phyloP scores from a whole-genome alignment of 2,329 filamentous ascomycete species.

The Proliferodiscus dingleyae region DNA sequence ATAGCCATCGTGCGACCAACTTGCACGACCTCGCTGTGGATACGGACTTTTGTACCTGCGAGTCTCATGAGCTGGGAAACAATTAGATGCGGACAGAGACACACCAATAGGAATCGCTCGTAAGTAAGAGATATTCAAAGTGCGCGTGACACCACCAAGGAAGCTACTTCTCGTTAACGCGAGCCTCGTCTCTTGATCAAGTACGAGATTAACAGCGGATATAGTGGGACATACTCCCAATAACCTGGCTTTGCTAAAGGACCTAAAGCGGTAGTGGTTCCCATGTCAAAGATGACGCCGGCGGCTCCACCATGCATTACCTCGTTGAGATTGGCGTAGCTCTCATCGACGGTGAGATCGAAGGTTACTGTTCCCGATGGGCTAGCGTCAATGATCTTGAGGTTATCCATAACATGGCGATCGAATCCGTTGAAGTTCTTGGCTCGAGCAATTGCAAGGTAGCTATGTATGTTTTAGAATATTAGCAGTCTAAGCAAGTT shows the following conservation, averaged over 20 bases:
- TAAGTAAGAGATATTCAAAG: slow-evolving; percentile 47
- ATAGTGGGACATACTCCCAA: slow-evolving; percentile 38
- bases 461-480: no score
- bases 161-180: slow-evolving; percentile 30
- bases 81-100: slow-evolving; percentile 3
- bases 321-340: slow-evolving; percentile 42
- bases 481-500: no score
- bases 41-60: slow-evolving; percentile 37
- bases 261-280: slow-evolving; percentile 45
- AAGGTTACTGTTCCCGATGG: slow-evolving; percentile 35
- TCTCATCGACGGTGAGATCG: slow-evolving; percentile 38
- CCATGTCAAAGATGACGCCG: slow-evolving; percentile 51
- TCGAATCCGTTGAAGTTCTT: slow-evolving; percentile 21
- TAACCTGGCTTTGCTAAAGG: slow-evolving; percentile 43
- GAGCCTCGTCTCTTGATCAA: neutral
- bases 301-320: slow-evolving; percentile 51
- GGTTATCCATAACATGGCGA: slow-evolving; percentile 20
- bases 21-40: slow-evolving; percentile 40
- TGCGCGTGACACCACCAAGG: slow-evolving; percentile 45
- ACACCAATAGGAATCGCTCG: slow-evolving; percentile 42
- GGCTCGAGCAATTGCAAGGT: slow-evolving; percentile 18
- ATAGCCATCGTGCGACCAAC: slow-evolving; percentile 47
- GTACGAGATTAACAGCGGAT: neutral
- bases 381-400: slow-evolving; percentile 30
- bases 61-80: neutral